These are phyloP conservation scores for Magnusiomyces sp. DNA, from an alignment of 1,139 yeast genomes.

Conservation along the genomic window DNA sequence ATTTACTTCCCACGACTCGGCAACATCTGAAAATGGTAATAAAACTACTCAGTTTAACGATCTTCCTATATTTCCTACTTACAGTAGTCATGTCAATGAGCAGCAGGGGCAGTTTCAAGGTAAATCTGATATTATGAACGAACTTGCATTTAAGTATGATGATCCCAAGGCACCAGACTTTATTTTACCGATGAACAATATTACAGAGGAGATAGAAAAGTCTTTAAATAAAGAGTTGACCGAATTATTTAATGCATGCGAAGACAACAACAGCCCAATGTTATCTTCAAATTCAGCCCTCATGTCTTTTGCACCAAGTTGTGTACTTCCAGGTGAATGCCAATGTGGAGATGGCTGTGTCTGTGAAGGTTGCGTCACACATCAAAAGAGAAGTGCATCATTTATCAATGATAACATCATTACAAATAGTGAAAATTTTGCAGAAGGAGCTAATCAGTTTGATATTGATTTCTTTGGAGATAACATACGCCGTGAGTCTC, in stretches of 20 bases:
- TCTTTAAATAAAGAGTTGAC: too few relatives aligned
- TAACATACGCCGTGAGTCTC: too few relatives aligned
- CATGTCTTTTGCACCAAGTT: conserved; percentile 30
- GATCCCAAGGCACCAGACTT: background rate
- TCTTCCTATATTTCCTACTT: too few relatives aligned
- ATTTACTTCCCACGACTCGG: too few relatives aligned
- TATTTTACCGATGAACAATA: background rate
- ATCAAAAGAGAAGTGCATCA: conserved; percentile 14
- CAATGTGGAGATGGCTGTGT: conserved; percentile 32
- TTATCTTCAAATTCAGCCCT: too few relatives aligned
- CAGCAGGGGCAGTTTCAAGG: too few relatives aligned
- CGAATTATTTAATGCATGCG: too few relatives aligned
- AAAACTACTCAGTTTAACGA: too few relatives aligned
- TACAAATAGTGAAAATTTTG: background rate
- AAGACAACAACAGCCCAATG: background rate
- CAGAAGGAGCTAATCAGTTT: background rate
- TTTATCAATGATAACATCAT: background rate
- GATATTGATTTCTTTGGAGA: background rate
- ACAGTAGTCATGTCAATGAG: too few relatives aligned
- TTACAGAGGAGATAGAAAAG: background rate
- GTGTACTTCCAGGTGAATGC: conserved; percentile 34
- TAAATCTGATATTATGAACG: too few relatives aligned
- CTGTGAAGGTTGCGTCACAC: conserved; percentile 33
- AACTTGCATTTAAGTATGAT: background rate
- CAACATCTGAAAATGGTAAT: too few relatives aligned